Conservation (phyloP, 495 filamentous ascomycete species). For the Schizothecium vesticola region DNA sequence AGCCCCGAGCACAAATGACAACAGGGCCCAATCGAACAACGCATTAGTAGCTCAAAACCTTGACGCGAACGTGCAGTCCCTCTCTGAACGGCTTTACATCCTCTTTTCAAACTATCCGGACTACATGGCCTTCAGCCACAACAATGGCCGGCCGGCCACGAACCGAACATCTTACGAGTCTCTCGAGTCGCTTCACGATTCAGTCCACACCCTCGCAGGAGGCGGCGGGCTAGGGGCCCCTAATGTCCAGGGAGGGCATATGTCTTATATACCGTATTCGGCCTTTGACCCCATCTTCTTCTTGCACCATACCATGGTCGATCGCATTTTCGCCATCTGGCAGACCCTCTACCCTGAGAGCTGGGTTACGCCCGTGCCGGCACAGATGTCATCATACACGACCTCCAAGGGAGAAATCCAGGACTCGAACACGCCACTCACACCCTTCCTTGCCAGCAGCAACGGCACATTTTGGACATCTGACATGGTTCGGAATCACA, state of each 20-base stretch:
- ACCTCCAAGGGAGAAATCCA: constrained; percentile 37
- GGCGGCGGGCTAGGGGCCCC: constrained; percentile 22
- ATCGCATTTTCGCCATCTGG: constrained; percentile 68
- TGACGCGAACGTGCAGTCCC: constrained; percentile 39
- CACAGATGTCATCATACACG: constrained; percentile 48
- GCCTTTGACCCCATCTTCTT: constrained; percentile 73
- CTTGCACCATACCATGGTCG: constrained; percentile 61
- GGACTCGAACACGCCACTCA: constrained; percentile 35
- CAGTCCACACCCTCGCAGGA: constrained; percentile 55
- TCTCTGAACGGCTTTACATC: constrained; percentile 52
- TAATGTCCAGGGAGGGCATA: constrained; percentile 48
- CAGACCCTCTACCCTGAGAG: constrained; percentile 58
- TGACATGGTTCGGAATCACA: constrained; percentile 37
- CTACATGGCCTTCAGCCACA: constrained; percentile 55
- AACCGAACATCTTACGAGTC: constrained; percentile 45
- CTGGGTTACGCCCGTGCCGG: constrained; percentile 47
- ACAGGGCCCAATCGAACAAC: constrained; percentile 48
- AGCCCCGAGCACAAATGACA: constrained; percentile 38
- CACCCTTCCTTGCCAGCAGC: constrained; percentile 40
- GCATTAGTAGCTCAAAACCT: constrained; percentile 43
- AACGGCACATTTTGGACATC: constrained; percentile 49
- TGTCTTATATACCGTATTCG: constrained; percentile 59
- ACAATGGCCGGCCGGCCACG: constrained; percentile 32
- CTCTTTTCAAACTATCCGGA: constrained; percentile 54
- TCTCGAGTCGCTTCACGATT: constrained; percentile 60